Evolutionary conservation across 805 yeast species (phyloP).

Genomic region (Kodamaea kakaduensis): DNA sequence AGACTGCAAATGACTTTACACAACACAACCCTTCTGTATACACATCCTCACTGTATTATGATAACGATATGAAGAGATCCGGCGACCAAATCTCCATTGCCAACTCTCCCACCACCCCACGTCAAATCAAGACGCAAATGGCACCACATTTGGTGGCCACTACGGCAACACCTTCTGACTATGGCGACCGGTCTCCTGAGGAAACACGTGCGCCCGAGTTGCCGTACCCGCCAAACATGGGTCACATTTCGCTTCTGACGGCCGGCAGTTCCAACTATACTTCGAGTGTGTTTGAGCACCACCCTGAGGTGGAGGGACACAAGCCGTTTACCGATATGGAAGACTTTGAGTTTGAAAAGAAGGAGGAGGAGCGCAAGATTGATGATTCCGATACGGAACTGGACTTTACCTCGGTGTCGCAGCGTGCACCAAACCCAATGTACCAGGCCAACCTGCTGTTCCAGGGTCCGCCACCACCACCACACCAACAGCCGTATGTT

Average conservation of each 20-base stretch:
- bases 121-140: slow-evolving; percentile 25
- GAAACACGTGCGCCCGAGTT: slow-evolving; percentile 11
- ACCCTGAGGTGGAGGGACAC: slow-evolving; percentile 44
- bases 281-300: slow-evolving; percentile 41
- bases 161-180: slow-evolving; percentile 8
- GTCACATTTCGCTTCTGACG: slow-evolving; percentile 9
- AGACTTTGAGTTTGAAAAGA: slow-evolving; percentile 27
- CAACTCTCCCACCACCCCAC: slow-evolving; percentile 33
- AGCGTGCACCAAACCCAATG: slow-evolving; percentile 64
- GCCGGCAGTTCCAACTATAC: slow-evolving; percentile 6
- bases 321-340: slow-evolving; percentile 41
- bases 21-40: slow-evolving; percentile 6
- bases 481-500: slow-evolving; percentile 17
- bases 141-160: slow-evolving; percentile 31
- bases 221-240: slow-evolving; percentile 23
- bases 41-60: slow-evolving; percentile 9
- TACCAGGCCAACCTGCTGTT: slow-evolving; percentile 24
- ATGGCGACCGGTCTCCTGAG: slow-evolving; percentile 15
- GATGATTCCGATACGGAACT: slow-evolving; percentile 47
- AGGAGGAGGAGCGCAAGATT: slow-evolving; percentile 7
- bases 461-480: slow-evolving; percentile 14
- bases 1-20: slow-evolving; percentile 32
- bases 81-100: slow-evolving; percentile 19
- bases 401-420: slow-evolving; percentile 75
- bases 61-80: slow-evolving; percentile 7